Evolutionary conservation across 768 basidiomycete genomes (phyloP), one percentile per base, ranked within the genome.

Genomic region (Brasilioporus rufonigricans): DNA sequence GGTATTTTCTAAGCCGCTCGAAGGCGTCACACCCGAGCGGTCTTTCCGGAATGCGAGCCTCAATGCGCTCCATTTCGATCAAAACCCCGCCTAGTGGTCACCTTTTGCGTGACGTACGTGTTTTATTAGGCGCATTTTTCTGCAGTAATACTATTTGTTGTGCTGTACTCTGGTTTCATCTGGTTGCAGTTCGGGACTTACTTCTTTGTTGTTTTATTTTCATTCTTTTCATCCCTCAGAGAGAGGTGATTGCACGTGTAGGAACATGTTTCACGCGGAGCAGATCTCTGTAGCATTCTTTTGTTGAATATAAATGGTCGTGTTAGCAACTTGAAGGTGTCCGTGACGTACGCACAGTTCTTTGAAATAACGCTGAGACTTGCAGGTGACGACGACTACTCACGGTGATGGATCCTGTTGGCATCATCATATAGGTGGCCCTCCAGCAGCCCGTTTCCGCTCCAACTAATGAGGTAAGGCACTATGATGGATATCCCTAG

Each of bases 1-100:
- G 87, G 84, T 81, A 65, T 90, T 92, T 77, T 52, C 82, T 58
- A 83, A 82, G 62, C 80, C 84, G 32, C 76, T 79, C 44, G 79
- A 81, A 56, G 85, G 84, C 4, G 73, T 85, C 51, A 70, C 76
- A 36, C 78, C 81, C 5, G 81, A 84, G 60, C 77, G 89, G 21
- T 88, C 89, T 1, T 72, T 87, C 61, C 80, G 90, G 29, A 81
- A 74, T 47, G 67, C 75, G 40, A 87, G 84, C 56, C 50, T 65
- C 13, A 53, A 67, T 7, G 83, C 80, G 9, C 77, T 88, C 40
- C 74, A 82, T 58, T 59, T 81, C 58, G 79, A 80, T 31, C 73
- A 65, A 6, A 71, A 75, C 5, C 40, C 33, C 0, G 18, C 23
- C 1, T n/a, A 48, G 33, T 91, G 89, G 89, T 86, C 60, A 4